Evolutionary conservation across 768 basidiomycete species (phyloP).

Genomic region (Tephrocybe sp.): DNA sequence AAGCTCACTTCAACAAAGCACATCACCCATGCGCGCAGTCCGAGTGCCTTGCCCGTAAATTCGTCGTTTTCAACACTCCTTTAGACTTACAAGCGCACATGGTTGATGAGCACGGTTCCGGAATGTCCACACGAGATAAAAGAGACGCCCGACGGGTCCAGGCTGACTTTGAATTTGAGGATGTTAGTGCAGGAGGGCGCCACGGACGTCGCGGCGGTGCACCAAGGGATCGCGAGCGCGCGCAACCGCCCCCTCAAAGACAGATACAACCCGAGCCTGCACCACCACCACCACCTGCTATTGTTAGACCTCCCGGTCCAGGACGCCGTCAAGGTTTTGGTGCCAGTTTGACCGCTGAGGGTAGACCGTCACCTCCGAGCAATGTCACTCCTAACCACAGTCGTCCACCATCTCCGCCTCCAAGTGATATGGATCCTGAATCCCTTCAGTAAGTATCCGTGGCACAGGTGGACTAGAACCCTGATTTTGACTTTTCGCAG

Average conservation of each 20-base stretch:
- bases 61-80: conserved; percentile 87
- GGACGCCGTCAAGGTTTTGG: conserved; percentile 63
- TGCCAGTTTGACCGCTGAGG: conserved; percentile 46
- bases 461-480: neutral
- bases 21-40: conserved; percentile 80
- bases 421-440: conserved; percentile 50
- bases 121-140: conserved; percentile 68
- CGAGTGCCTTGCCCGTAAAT: conserved; percentile 80
- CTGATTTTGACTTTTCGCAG: conserved; percentile 32
- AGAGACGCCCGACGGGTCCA: conserved; percentile 67
- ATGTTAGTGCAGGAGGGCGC: conserved; percentile 33
- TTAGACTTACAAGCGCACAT: conserved; percentile 92
- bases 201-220: conserved; percentile 44
- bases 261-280: conserved; percentile 17
- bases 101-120: conserved; percentile 77
- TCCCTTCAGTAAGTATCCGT: conserved; percentile 45
- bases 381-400: conserved; percentile 24
- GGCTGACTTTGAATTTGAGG: conserved; percentile 67
- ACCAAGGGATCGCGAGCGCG: conserved; percentile 41
- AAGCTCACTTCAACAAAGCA: conserved; percentile 68
- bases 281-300: conserved; percentile 9
- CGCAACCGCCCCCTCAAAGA: conserved; percentile 28
- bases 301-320: conserved; percentile 22
- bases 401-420: conserved; percentile 37
- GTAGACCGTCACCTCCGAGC: conserved; percentile 16